Evolutionary conservation across 805 yeast species (phyloP).

Genomic region (Zygosaccharomyces bisporus): DNA sequence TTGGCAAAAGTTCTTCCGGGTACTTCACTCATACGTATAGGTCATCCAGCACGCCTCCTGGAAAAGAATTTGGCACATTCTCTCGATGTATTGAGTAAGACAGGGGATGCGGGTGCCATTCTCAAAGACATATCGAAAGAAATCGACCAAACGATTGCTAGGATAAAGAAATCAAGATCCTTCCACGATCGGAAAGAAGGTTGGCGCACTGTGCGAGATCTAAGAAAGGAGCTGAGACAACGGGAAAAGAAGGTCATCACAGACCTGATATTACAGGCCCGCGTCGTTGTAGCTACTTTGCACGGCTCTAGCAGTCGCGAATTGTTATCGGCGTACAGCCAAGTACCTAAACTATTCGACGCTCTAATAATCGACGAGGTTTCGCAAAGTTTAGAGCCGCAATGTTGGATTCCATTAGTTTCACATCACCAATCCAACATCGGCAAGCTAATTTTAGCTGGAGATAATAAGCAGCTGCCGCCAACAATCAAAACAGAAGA

Average conservation of each 20-base stretch:
- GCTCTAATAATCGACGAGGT: slow-evolving; percentile 92
- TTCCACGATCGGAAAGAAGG: slow-evolving; percentile 62
- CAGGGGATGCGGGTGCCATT: slow-evolving; percentile 55
- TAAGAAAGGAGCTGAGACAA: slow-evolving; percentile 63
- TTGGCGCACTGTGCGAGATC: slow-evolving; percentile 62
- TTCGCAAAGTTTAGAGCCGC: slow-evolving; percentile 90
- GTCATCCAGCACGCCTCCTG: slow-evolving; percentile 87
- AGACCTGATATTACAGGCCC: slow-evolving; percentile 55
- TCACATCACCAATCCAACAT: slow-evolving; percentile 51
- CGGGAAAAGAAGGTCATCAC: slow-evolving; percentile 62
- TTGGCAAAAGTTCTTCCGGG: slow-evolving; percentile 45
- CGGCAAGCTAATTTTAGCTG: slow-evolving; percentile 72
- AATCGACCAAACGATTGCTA: slow-evolving; percentile 56
- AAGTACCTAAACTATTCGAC: slow-evolving; percentile 50
- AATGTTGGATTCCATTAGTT: slow-evolving; percentile 91
- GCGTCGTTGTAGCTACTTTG: slow-evolving; percentile 75
- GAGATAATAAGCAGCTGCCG: slow-evolving; percentile 88
- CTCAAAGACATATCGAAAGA: slow-evolving; percentile 67
- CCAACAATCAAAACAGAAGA: slow-evolving; percentile 73
- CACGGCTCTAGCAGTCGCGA: slow-evolving; percentile 85
- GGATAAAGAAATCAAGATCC: slow-evolving; percentile 56
- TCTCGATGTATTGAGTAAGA: slow-evolving; percentile 64
- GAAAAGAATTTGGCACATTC: slow-evolving; percentile 64
- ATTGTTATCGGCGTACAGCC: slow-evolving; percentile 49
- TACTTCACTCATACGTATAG: slow-evolving; percentile 66